Evolutionary conservation across 1,139 yeast species (phyloP), one percentile per base, ranked within the genome.

Genomic region (Scheffersomyces quercinus): DNA sequence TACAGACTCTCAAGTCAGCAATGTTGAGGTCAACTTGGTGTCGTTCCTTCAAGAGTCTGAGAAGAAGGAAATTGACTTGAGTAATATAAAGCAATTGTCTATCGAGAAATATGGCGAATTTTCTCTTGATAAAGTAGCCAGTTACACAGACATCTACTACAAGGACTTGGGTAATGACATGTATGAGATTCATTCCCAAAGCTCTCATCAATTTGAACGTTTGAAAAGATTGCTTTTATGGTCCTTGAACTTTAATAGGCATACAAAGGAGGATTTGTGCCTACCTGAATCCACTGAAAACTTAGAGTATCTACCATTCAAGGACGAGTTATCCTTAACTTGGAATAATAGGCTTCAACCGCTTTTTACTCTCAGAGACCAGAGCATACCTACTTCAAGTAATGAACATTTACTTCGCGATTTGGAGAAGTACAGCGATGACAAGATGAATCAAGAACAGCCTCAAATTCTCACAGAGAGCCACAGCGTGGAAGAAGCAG

Each of bases 221-320:
- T 72, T 72, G 11, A 70, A 69, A 47, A 51, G 79, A 37, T 58
- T 73, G 13, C 49, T 75, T 14, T 47, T 70, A 41, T 73, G 79
- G 79, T 50, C 58, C 20, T 55, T 74, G 40, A 63, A 70, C 48
- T 61, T 62, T 45, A 70, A 70, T 42, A 53, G 60, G 29, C 77
- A 70, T 47, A 42, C 56, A 13, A 51, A 51, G 15, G 59, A 59
- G 35, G 37, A 38, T 24, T 40, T 70, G 26, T 40, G 54, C 9
- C 36, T 67, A 4, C 64, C 69, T 1, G 42, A 39, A 5, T 15
- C 30, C 5, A 28, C 41, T 1, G 40, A 49, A 0, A 37, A 39
- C 2, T 35, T 45, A 3, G 38, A 51, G 5, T 55, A 59, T 16
- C 38, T 66, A 3, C 73, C 75, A 1, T 66, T 46, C 46, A 54